These are phyloP conservation scores for Theileria parva DNA, from an alignment of 169 alveolate species.

Conservation along the genomic window DNA sequence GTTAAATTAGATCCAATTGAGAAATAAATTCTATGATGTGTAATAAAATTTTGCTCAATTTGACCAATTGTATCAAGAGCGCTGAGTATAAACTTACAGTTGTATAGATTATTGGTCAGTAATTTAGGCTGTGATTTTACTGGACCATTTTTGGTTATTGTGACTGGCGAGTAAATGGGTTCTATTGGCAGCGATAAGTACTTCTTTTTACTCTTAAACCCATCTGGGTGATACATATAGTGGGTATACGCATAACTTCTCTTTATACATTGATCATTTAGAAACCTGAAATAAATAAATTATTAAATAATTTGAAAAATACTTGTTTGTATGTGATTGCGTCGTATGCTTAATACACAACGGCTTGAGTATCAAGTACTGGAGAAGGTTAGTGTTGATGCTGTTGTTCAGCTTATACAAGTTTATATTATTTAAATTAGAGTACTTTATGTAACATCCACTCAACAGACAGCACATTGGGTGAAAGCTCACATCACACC, in stretches of 20 bases:
- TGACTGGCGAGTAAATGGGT: conserved; percentile 47
- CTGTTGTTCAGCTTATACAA: neutral
- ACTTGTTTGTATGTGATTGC: conserved; percentile 28
- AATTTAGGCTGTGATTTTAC: conserved; percentile 20
- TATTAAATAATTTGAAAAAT: neutral
- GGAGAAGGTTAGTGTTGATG: conserved; percentile 30
- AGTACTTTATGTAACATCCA: conserved; percentile 48
- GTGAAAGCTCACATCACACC: conserved; percentile 45
- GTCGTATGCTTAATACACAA: conserved; percentile 38
- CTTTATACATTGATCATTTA: conserved; percentile 17
- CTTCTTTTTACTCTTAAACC: conserved; percentile 12
- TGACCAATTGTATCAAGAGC: neutral
- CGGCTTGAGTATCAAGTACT: conserved; percentile 23
- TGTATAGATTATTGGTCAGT: neutral
- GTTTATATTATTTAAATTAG: conserved; percentile 8
- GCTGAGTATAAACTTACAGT: neutral
- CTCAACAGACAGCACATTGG: conserved; percentile 60
- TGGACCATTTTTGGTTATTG: conserved; percentile 44
- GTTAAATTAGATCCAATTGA: too few species aligned
- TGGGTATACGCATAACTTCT: conserved; percentile 60
- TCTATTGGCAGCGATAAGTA: conserved; percentile 31
- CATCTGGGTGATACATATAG: conserved; percentile 36
- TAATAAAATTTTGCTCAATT: neutral
- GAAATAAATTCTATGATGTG: neutral
- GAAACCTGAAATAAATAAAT: conserved; percentile 26